These are phyloP conservation scores for Aspergillus texensis DNA, from an alignment of 2,329 filamentous ascomycete genomes.

Conservation along the genomic window DNA sequence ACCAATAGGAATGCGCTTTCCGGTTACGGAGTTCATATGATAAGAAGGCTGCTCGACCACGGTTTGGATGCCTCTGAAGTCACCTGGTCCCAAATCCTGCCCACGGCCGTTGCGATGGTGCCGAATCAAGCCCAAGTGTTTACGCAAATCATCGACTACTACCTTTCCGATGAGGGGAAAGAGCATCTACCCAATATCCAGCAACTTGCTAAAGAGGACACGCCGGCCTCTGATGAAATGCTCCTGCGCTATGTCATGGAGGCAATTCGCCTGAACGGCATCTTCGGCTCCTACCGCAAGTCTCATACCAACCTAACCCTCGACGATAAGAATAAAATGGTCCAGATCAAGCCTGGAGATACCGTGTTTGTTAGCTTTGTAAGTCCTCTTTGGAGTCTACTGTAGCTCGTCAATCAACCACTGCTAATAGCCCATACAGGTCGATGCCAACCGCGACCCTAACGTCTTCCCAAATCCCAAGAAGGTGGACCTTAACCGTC, in stretches of 20 bases:
- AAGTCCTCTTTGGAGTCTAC: constrained; percentile 57
- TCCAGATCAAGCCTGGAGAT: constrained; percentile 59
- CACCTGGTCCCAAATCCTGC: constrained; percentile 70
- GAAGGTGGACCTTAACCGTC: constrained; percentile 64
- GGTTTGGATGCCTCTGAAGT: constrained; percentile 67
- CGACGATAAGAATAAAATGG: constrained; percentile 53
- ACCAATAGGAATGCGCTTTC: constrained; percentile 60
- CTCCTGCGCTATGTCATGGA: constrained; percentile 73
- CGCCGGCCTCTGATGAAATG: constrained; percentile 61
- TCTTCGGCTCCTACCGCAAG: constrained; percentile 63
- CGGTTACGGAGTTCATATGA: constrained; percentile 67
- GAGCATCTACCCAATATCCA: constrained; percentile 64
- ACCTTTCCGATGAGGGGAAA: constrained; percentile 62
- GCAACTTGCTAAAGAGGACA: constrained; percentile 59
- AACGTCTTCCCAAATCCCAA: constrained; percentile 63
- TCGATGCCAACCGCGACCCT: constrained; percentile 58
- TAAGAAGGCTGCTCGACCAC: constrained; percentile 65
- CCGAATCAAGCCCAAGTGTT: constrained; percentile 74
- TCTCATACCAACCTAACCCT: constrained; percentile 52
- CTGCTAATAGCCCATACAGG: constrained; percentile 36
- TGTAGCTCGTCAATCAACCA: constrained; percentile 51
- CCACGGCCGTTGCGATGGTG: constrained; percentile 67
- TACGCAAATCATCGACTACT: constrained; percentile 73
- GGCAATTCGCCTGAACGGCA: constrained; percentile 68
- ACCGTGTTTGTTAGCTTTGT: constrained; percentile 68